phyloP scores from a whole-genome alignment of 73 alveolate genomes.

The Paramecium sexaurelia region DNA sequence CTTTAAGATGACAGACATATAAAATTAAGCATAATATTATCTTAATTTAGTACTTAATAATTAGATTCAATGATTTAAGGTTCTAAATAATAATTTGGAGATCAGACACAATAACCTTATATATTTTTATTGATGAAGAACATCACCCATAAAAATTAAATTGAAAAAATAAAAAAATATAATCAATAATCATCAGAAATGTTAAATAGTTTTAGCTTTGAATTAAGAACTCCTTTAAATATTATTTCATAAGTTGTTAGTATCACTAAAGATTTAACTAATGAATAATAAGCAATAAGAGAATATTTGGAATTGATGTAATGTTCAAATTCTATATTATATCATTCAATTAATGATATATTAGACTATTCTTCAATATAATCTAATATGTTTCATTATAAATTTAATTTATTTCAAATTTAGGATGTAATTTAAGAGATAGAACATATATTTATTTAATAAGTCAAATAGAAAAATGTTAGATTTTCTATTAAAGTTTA shows the following conservation, averaged over 20 bases:
- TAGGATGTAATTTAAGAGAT: background rate
- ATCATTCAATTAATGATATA: constrained; percentile 54
- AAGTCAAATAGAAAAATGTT: background rate
- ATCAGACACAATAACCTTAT: background rate
- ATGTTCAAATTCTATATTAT: background rate
- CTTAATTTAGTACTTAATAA: background rate
- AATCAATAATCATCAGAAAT: background rate
- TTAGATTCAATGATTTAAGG: background rate
- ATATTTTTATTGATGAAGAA: background rate
- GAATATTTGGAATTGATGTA: background rate
- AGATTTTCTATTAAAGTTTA: background rate
- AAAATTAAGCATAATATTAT: background rate
- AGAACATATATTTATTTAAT: background rate
- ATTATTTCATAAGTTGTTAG: background rate
- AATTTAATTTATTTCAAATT: background rate
- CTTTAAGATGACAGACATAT: background rate
- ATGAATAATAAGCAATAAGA: background rate
- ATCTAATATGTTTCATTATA: background rate
- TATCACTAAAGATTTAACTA: background rate
- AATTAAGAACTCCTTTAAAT: constrained; percentile 61
- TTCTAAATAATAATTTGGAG: background rate
- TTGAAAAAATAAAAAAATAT: background rate
- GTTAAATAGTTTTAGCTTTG: constrained; percentile 49
- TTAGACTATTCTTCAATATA: constrained; percentile 8
- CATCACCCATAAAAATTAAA: background rate